Evolutionary conservation across 139 green algal genomes (phyloP), one percentile per base, ranked within the genome.

Genomic region (Gonium pectorale): DNA sequence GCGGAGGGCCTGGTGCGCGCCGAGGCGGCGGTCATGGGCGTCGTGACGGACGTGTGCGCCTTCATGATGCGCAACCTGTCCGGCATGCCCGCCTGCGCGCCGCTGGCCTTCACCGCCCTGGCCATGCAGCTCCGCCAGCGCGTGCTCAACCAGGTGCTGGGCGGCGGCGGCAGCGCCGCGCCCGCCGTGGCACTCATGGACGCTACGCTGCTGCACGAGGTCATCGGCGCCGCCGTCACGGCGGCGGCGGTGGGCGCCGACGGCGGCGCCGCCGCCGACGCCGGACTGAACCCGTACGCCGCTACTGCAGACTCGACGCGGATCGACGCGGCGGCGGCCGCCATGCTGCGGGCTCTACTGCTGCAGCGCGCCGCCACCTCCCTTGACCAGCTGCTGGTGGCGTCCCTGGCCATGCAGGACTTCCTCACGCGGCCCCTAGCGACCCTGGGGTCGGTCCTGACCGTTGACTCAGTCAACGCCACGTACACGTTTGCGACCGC

Each of bases 1-100:
- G 59, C 75, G 1, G n/a, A 37, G 31, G 41, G 5, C 8, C 17
- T 72, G 29, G n/a, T 83, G 4, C 59, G 75, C 0, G 40, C 41
- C 29, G 75, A 83, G 27, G 59, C 72, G 29, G 75, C 75, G 29
- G 11, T 83, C 40, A 83, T 83, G 75, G 19, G 40, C n/a, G 26
- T 63, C 2, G 59, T 72, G 21, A 41, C 72, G 2, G 75, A n/a
- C 41, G 43, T 27, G 15, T 83, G 75, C 75, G 56, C 21, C 41
- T 83, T 51, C 41, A 22, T 83, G 21, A 33, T 62, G 38, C 5
- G 6, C 3, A 31, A 38, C 21, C 59, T 19, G 19, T 24, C 41
- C 38, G 41, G 6, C 17, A 21, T 72, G 56, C 41, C 56, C 17
- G 40, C 29, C 59, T 83, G 75, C 40, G 56, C 41, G 22, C 60